Percentiles rank a stretch among this genome's conserved stretches.
These are phyloP conservation scores for Trichophyton rubrum DNA, from an alignment of 2,329 filamentous ascomycete genomes.

Conservation along the genomic window DNA sequence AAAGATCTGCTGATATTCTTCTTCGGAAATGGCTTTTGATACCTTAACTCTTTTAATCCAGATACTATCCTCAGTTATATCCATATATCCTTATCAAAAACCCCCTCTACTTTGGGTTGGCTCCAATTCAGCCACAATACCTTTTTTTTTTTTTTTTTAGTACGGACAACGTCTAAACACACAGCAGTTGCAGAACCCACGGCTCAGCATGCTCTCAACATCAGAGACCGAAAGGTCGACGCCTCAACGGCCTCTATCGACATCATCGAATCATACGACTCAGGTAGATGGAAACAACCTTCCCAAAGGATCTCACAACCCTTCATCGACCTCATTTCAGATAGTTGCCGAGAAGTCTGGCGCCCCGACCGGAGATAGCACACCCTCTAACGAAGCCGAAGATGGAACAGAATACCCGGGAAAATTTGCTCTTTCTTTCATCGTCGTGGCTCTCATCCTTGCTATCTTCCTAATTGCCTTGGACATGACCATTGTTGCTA, in stretches of 20 bases:
- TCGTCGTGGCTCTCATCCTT: constrained; percentile 11
- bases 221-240: background rate
- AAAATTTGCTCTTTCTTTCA: constrained; percentile 8
- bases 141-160: background rate
- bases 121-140: background rate
- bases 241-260: background rate
- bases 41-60: background rate
- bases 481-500: constrained; percentile 21
- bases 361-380: background rate
- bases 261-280: constrained; percentile 6
- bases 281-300: background rate
- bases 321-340: background rate
- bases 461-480: constrained; percentile 12
- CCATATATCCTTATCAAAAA: background rate
- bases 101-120: background rate
- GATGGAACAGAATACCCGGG: constrained; percentile 8
- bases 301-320: background rate
- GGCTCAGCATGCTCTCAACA: background rate
- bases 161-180: background rate
- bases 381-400: background rate
- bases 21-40: background rate
- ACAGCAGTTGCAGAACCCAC: background rate
- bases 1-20: background rate
- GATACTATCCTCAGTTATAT: background rate
- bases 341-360: background rate